Evolutionary conservation across 768 basidiomycete genomes (phyloP), one percentile per base, ranked within the genome.

Genomic region (Filobasidium wieringae): DNA sequence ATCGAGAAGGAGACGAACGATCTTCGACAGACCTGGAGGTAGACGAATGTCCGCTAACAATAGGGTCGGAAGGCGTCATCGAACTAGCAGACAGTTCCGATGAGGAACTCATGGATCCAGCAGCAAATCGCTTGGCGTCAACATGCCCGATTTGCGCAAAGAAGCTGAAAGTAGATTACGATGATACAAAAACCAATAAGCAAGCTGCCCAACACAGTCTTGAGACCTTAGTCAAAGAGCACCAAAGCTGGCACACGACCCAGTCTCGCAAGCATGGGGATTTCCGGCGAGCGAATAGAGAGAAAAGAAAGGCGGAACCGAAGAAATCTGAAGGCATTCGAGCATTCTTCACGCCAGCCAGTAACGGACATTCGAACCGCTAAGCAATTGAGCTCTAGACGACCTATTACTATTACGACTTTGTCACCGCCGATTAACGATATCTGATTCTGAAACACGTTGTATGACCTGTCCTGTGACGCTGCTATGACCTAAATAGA

Each of bases 171-270:
- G 56, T 55, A 27, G 68, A 73, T 53, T 57, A 65, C 26, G 60
- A 73, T 12, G 55, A 37, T 52, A 34, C 62, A 27, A 64, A 68
- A 47, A 78, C 15, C 41, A 78, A 8, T 81, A 82, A 53, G 77
- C n/a, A n/a, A n/a, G n/a, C n/a, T n/a, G n/a, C n/a, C n/a, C n/a
- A n/a, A n/a, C n/a, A n/a, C n/a, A n/a, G n/a, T n/a, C n/a, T n/a
- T n/a, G n/a, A n/a, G n/a, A n/a, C n/a, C n/a, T n/a, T n/a, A n/a
- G n/a, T n/a, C n/a, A n/a, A n/a, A n/a, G n/a, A n/a, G n/a, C n/a
- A n/a, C n/a, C n/a, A n/a, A n/a, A n/a, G n/a, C n/a, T n/a, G n/a
- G n/a, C n/a, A n/a, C n/a, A n/a, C n/a, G n/a, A n/a, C n/a, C n/a
- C n/a, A n/a, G n/a, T n/a, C n/a, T n/a, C n/a, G n/a, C 78, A 36